These are phyloP conservation scores for Alternaria novae-zelandiae DNA, from an alignment of 2,329 filamentous ascomycete genomes.

Conservation along the genomic window DNA sequence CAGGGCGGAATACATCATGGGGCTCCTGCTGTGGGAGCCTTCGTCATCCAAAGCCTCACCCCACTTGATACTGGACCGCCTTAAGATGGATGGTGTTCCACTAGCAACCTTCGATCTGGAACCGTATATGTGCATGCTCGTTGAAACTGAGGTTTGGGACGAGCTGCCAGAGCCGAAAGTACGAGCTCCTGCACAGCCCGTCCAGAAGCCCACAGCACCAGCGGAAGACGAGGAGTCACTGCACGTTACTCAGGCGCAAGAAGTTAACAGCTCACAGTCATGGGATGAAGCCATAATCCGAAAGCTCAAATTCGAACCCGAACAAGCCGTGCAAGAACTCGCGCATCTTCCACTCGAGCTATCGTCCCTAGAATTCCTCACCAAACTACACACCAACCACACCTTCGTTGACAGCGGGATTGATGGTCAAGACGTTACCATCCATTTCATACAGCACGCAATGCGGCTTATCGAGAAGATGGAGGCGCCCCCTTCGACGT, in stretches of 20 bases:
- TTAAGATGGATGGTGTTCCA: slow-evolving; percentile 7
- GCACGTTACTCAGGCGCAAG: background rate
- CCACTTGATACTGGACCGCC: slow-evolving; percentile 20
- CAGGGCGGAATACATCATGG: slow-evolving; percentile 37
- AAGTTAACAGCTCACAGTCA: slow-evolving; percentile 11
- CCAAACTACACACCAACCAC: slow-evolving; percentile 40
- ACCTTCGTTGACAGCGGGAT: slow-evolving; percentile 32
- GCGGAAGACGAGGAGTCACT: background rate
- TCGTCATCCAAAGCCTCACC: slow-evolving; percentile 16
- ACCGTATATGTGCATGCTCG: slow-evolving; percentile 44
- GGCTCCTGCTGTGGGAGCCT: slow-evolving; percentile 20
- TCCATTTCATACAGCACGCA: slow-evolving; percentile 48
- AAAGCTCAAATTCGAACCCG: slow-evolving; percentile 29
- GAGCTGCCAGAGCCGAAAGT: slow-evolving; percentile 19
- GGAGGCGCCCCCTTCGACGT: slow-evolving; percentile 18
- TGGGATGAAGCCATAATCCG: slow-evolving; percentile 30
- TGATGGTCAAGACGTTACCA: slow-evolving; percentile 34
- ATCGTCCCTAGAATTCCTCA: slow-evolving; percentile 48
- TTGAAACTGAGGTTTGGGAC: slow-evolving; percentile 48
- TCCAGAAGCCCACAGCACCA: background rate
- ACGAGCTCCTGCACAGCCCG: background rate
- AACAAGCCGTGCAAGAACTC: slow-evolving; percentile 34
- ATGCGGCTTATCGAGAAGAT: slow-evolving; percentile 46
- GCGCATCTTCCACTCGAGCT: slow-evolving; percentile 47
- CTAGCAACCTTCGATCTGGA: slow-evolving; percentile 30